These are phyloP conservation scores for Taiozyma onychis DNA, from an alignment of 1,139 yeast genomes.

Conservation along the genomic window DNA sequence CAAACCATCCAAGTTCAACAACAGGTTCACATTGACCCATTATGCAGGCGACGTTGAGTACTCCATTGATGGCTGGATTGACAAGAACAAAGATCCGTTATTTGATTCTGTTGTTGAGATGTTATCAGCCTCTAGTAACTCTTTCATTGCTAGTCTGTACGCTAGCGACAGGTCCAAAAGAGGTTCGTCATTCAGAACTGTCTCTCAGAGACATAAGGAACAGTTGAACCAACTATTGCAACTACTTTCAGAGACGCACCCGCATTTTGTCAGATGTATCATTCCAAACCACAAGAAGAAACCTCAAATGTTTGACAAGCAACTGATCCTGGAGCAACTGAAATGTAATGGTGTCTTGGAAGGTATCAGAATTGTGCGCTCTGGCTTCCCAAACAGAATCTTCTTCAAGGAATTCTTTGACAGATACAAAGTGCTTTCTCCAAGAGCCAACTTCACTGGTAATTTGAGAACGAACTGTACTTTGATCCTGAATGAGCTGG, in stretches of 20 bases:
- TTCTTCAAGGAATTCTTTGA: conserved; percentile 74
- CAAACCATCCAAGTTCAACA: conserved; percentile 60
- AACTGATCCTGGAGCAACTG: conserved; percentile 78
- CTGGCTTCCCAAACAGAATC: conserved; percentile 94
- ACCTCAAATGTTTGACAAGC: conserved; percentile 68
- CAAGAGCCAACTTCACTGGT: conserved; percentile 39
- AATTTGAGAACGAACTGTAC: conserved; percentile 62
- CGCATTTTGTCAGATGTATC: conserved; percentile 96
- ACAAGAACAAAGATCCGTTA: conserved; percentile 91
- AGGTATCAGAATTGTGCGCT: conserved; percentile 94
- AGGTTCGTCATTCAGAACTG: conserved; percentile 55
- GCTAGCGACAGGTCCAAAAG: conserved; percentile 21
- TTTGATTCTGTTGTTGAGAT: conserved; percentile 65
- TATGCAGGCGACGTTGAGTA: conserved; percentile 96
- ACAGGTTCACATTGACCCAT: conserved; percentile 78
- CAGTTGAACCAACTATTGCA: conserved; percentile 70
- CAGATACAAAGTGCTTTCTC: conserved; percentile 61
- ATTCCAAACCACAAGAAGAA: conserved; percentile 78
- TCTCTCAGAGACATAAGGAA: conserved; percentile 81
- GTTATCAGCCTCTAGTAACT: conserved; percentile 51
- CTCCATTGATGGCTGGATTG: conserved; percentile 87
- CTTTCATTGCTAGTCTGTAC: conserved; percentile 45
- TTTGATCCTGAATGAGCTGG: conserved; percentile 53
- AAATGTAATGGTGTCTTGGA: conserved; percentile 97
- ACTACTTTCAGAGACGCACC: conserved; percentile 77